phyloP scores from a whole-genome alignment of 2,329 filamentous ascomycete genomes.

The Paracoccidioides brasiliensis region DNA sequence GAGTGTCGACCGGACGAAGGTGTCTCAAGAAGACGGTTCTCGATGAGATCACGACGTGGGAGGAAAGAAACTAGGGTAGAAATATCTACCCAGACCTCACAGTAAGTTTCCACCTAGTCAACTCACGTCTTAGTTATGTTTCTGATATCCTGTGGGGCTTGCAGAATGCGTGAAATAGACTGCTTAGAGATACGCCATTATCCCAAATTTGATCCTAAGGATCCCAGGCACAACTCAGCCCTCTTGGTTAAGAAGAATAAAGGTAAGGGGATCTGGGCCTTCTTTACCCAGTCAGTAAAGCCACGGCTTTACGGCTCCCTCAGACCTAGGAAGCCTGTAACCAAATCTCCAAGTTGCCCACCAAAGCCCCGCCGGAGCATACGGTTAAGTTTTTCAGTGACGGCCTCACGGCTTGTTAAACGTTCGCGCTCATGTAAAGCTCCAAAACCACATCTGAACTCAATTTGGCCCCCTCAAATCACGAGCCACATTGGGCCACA shows the following conservation, averaged over 20 bases:
- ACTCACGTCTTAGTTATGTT: neutral
- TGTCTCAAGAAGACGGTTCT: neutral
- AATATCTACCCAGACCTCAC: too few relatives aligned
- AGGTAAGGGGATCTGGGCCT: constrained; percentile 5
- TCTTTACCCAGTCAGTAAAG: neutral
- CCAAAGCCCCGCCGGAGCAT: constrained; percentile 21
- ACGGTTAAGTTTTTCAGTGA: constrained; percentile 21
- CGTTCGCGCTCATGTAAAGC: constrained; percentile 1
- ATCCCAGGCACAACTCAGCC: constrained; percentile 24
- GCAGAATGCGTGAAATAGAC: neutral
- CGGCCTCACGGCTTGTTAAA: constrained; percentile 13
- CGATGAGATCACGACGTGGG: neutral
- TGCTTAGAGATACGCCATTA: constrained; percentile 25
- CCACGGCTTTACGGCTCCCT: constrained; percentile 2
- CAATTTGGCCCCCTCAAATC: neutral
- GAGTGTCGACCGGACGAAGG: neutral
- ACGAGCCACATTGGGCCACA: neutral
- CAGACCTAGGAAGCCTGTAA: neutral
- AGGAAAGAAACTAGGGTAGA: neutral
- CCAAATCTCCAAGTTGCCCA: constrained; percentile 13
- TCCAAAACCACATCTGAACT: constrained; percentile 1
- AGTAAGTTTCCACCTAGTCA: neutral
- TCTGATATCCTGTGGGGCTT: neutral
- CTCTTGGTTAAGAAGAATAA: neutral
- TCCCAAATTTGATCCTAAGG: constrained; percentile 23